Evolutionary conservation across 805 yeast species (phyloP).

Genomic region (Teunomyces pallodes): DNA sequence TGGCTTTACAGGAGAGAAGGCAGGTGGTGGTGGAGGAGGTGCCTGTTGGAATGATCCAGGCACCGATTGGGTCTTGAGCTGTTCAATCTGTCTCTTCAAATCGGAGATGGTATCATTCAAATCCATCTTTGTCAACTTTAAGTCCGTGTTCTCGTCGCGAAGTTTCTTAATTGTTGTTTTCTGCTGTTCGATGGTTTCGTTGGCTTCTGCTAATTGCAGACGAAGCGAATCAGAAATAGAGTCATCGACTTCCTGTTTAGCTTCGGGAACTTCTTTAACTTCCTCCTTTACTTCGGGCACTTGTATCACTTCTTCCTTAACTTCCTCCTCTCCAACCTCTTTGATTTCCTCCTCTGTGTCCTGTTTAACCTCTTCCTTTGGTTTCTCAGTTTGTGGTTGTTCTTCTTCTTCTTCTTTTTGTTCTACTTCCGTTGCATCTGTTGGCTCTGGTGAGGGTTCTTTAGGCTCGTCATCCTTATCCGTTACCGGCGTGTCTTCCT

Average conservation of each 20-base stretch:
- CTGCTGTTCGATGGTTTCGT: conserved; percentile 27
- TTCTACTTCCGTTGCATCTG: conserved; percentile 6
- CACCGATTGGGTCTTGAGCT: conserved; percentile 9
- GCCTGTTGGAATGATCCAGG: conserved; percentile 5
- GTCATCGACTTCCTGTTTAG: conserved; percentile 1
- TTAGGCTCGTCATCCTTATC: conserved; percentile 3
- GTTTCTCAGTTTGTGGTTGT: conserved; percentile 1
- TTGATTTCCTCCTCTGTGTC: not conserved
- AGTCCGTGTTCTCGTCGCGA: conserved; percentile 42
- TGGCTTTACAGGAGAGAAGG: conserved; percentile 15
- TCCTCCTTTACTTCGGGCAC: not conserved
- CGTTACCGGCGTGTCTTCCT: conserved; percentile 4
- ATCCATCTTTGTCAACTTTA: conserved; percentile 39
- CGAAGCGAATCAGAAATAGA: not conserved
- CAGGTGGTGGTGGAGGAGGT: conserved; percentile 2
- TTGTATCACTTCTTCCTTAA: conserved; percentile 1
- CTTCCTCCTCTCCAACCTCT: conserved; percentile 9
- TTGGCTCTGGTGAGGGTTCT: conserved; percentile 5
- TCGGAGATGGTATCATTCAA: conserved; percentile 32
- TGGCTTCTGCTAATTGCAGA: conserved; percentile 2
- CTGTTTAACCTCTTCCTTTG: not conserved
- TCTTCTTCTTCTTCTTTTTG: not conserved
- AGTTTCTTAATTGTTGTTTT: conserved; percentile 33
- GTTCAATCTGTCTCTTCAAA: conserved; percentile 22
- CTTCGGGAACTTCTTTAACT: not conserved